Percentiles rank a stretch among this genome's conserved stretches.
Evolutionary conservation across 148 eudicot genomes (phyloP).

Genomic region (Camellia japonica): DNA sequence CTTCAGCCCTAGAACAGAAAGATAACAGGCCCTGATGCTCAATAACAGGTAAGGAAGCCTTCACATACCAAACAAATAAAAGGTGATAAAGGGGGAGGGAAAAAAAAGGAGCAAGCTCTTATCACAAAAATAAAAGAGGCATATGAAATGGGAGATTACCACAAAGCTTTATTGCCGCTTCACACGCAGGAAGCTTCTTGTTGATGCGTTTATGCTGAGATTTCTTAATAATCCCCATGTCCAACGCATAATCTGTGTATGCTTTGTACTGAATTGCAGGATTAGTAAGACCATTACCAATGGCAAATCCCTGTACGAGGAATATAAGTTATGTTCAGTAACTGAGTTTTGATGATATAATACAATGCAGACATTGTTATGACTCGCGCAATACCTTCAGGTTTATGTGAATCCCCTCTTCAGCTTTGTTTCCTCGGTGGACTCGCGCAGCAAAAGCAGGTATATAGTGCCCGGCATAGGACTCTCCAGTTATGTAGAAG

Average conservation of each 20-base stretch:
- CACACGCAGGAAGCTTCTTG: conserved; percentile 73
- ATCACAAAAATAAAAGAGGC: neutral
- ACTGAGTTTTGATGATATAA: neutral
- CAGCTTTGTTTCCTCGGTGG: conserved; percentile 70
- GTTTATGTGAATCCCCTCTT: conserved; percentile 73
- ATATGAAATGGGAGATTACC: conserved; percentile 40
- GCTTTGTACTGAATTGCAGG: conserved; percentile 83
- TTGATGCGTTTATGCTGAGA: conserved; percentile 56
- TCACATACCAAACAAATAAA: neutral
- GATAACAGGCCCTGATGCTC: conserved; percentile 2
- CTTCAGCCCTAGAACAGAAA: conserved; percentile 12
- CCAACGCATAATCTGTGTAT: conserved; percentile 85
- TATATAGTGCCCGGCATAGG: conserved; percentile 92
- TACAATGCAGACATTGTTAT: neutral
- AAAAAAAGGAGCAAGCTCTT: neutral
- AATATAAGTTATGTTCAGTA: conserved; percentile 3
- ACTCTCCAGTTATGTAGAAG: conserved; percentile 91
- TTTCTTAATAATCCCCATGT: conserved; percentile 73
- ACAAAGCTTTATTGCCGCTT: conserved; percentile 70
- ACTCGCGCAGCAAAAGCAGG: conserved; percentile 94
- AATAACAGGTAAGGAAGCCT: neutral
- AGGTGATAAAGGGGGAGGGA: neutral
- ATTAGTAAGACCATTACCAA: conserved; percentile 85
- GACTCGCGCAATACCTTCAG: conserved; percentile 57
- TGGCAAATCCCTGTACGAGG: conserved; percentile 73